Evolutionary conservation across 257 asterid genomes (phyloP), one percentile per base, ranked within the genome.

Genomic region (Jacaranda mimosifolia): DNA sequence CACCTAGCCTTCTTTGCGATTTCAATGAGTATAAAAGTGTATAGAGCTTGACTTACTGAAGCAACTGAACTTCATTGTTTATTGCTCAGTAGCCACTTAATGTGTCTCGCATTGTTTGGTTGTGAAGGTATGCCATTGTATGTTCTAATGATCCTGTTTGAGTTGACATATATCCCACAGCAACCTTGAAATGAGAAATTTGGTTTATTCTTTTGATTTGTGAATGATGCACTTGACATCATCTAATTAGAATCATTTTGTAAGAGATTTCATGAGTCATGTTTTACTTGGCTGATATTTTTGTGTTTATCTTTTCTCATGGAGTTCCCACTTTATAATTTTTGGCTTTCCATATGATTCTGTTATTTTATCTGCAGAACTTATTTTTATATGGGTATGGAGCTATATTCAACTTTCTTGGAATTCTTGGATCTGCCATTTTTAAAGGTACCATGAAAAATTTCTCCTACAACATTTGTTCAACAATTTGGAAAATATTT

Each of bases 361-460:
- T 83, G 71, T 40, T 52, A 51, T 75, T 75, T 75, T 11, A 58
- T 67, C 15, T 88, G 87, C 97, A 96, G 99, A 96, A 96, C 86
- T 86, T 96, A 67, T 96, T 96, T 84, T 83, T 96, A 60, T 96
- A 96, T 66, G 98, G 99, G 59, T 96, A 96, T 83, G 99, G 99
- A 77, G 99, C 99, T 46, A 87, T 96, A 79, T 93, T 93, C 91
- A 96, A 96, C 86, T 89, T 96, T 76, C 91, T 96, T 7, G 99
- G 96, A 52, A 90, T 96, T 74, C 92, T 96, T 79, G 93, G 73
- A 72, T 74, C 88, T 56, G 93, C 80, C 77, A 63, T 93, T 45
- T 65, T 91, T 76, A 91, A 90, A 88, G 99, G 99, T 93, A 85
- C 18, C 68, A 9, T 60, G 62, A 58, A 32, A 59, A 35, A 26